A percentile compares a stretch with the other conserved stretches of the same genome.
Conservation (phyloP, 83 land plant genomes). For the Picea abies region DNA sequence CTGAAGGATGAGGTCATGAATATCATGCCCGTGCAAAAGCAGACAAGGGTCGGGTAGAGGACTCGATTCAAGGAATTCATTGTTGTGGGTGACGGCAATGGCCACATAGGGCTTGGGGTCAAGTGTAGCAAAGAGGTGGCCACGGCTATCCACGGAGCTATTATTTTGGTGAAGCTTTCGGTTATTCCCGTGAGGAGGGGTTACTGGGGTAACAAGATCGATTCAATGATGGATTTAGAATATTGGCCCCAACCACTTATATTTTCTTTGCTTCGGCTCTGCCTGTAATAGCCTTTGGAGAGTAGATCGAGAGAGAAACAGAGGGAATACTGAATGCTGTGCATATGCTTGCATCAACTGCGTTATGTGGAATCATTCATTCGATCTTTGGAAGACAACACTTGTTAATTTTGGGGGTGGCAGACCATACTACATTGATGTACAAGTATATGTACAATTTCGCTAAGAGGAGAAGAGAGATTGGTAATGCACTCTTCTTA, state of each 20-base stretch:
- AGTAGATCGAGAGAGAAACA: constrained; percentile 34
- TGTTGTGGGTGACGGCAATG: no score
- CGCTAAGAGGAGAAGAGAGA: constrained; percentile 16
- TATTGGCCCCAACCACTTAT: constrained; percentile 49
- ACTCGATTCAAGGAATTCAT: no score
- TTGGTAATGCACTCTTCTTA: constrained; percentile 23
- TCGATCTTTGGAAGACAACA: constrained; percentile 4
- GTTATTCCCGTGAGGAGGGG: no score
- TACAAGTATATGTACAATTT: constrained; percentile 5
- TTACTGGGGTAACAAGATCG: no score
- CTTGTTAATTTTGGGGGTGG: background rate
- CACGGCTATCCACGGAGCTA: no score
- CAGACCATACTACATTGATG: constrained; percentile 23
- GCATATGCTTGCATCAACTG: constrained; percentile 26
- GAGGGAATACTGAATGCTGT: constrained; percentile 21
- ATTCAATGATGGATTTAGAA: constrained; percentile 11
- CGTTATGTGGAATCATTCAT: constrained; percentile 23
- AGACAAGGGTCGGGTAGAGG: no score
- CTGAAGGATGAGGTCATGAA: no score
- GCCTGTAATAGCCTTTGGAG: constrained; percentile 55
- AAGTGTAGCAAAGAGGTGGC: no score
- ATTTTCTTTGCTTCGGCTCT: constrained; percentile 53
- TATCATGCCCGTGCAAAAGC: no score
- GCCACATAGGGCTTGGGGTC: no score
- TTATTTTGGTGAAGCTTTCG: no score